phyloP scores from a whole-genome alignment of 2,329 filamentous ascomycete species.

The Epichloe gansuensis region DNA sequence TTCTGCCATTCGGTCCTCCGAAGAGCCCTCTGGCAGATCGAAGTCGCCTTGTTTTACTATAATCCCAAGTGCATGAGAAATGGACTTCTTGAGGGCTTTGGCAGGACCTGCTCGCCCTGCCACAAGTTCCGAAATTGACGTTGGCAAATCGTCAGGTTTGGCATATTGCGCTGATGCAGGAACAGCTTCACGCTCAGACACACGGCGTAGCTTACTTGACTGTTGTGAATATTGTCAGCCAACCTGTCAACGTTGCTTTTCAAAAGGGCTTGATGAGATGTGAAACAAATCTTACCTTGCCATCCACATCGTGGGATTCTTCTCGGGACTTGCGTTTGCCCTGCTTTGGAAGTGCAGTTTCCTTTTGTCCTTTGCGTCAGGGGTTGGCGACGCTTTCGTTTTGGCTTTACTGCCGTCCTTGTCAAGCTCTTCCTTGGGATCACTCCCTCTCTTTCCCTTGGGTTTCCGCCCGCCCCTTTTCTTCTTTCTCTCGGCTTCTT shows the following conservation, averaged over 20 bases:
- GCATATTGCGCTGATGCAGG: slow-evolving; percentile 28
- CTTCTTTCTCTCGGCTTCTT: slow-evolving; percentile 46
- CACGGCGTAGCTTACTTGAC: slow-evolving; percentile 37
- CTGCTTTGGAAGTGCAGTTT: slow-evolving; percentile 25
- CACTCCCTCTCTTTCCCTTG: slow-evolving; percentile 54
- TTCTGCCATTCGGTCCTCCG: slow-evolving; percentile 52
- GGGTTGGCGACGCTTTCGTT: slow-evolving; percentile 28
- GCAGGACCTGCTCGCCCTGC: slow-evolving; percentile 56
- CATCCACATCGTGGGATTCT: slow-evolving; percentile 39
- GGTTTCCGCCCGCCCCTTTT: slow-evolving; percentile 48
- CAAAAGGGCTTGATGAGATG: neutral
- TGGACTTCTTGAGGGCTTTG: slow-evolving; percentile 56
- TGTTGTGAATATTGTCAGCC: slow-evolving; percentile 12
- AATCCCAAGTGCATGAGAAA: slow-evolving; percentile 52
- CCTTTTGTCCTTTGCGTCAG: slow-evolving; percentile 37
- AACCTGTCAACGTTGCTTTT: neutral
- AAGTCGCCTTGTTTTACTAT: slow-evolving; percentile 56
- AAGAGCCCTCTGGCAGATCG: slow-evolving; percentile 49
- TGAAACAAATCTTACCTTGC: slow-evolving; percentile 29
- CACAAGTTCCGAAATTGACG: slow-evolving; percentile 43
- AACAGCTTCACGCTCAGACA: slow-evolving; percentile 35
- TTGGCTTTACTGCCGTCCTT: slow-evolving; percentile 24
- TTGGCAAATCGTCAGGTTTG: slow-evolving; percentile 39
- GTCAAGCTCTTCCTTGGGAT: slow-evolving; percentile 48
- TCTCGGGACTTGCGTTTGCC: slow-evolving; percentile 48